phyloP scores from a whole-genome alignment of 2,329 filamentous ascomycete species.

The Penicillium sp. region DNA sequence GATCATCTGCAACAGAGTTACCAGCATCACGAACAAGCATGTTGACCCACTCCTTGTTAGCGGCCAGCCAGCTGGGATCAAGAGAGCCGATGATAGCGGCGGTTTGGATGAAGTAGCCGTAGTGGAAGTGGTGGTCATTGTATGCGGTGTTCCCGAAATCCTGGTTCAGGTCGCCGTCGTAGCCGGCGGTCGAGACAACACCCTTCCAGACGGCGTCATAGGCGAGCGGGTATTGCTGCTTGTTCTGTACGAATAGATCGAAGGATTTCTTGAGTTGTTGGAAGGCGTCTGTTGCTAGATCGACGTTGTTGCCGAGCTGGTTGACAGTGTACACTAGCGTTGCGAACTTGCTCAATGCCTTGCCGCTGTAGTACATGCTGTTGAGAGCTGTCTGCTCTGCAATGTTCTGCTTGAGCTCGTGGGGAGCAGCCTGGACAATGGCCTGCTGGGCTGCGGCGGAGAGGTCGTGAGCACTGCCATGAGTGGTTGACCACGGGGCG shows the following conservation, averaged over 20 bases:
- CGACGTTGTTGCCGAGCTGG: slow-evolving; percentile 61
- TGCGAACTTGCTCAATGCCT: slow-evolving; percentile 77
- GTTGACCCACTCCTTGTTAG: slow-evolving; percentile 79
- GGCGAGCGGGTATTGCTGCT: slow-evolving; percentile 61
- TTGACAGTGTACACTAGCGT: slow-evolving; percentile 64
- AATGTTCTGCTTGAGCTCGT: slow-evolving; percentile 76
- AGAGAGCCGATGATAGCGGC: slow-evolving; percentile 80
- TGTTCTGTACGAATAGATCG: slow-evolving; percentile 64
- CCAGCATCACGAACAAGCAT: slow-evolving; percentile 78
- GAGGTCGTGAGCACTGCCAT: slow-evolving; percentile 41
- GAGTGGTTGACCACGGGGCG: slow-evolving; percentile 67
- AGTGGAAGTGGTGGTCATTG: slow-evolving; percentile 64
- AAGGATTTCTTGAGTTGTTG: slow-evolving; percentile 66
- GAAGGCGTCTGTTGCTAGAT: slow-evolving; percentile 59
- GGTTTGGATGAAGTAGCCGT: slow-evolving; percentile 83
- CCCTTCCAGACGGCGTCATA: slow-evolving; percentile 71
- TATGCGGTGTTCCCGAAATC: slow-evolving; percentile 91
- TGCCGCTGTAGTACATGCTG: slow-evolving; percentile 93
- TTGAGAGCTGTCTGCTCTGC: slow-evolving; percentile 69
- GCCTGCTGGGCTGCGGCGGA: slow-evolving; percentile 54
- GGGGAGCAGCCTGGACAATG: slow-evolving; percentile 64
- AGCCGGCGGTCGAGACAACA: slow-evolving; percentile 73
- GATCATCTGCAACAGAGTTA: slow-evolving; percentile 70
- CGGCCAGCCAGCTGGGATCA: slow-evolving; percentile 70
- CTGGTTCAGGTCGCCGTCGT: slow-evolving; percentile 63